Conservation (phyloP, 148 eudicot genomes). For the Bassia scoparia region DNA sequence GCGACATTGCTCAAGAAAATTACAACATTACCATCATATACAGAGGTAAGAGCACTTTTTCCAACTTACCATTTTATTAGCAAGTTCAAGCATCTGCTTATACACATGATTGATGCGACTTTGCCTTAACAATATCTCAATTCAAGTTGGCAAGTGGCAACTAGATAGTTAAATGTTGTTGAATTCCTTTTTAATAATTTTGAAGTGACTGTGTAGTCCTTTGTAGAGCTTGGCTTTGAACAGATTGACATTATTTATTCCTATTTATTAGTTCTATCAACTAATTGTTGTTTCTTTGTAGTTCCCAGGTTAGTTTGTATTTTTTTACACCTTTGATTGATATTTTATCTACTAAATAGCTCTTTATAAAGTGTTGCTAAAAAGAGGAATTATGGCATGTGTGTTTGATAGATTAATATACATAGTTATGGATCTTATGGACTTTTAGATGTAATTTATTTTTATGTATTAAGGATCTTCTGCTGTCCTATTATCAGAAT, state of each 20-base stretch:
- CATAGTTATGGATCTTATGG: not conserved
- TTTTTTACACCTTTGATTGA: no score
- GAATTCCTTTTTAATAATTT: not conserved
- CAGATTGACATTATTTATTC: not conserved
- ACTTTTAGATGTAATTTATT: not conserved
- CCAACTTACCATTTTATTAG: not conserved
- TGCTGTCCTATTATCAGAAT: not conserved
- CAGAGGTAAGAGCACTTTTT: constrained; percentile 58
- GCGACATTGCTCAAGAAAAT: constrained; percentile 87
- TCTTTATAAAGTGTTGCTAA: not conserved
- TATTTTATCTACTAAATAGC: no score
- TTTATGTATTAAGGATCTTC: not conserved
- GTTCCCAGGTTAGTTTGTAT: not conserved
- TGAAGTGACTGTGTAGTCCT: not conserved
- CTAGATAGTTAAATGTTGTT: not conserved
- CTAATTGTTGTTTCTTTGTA: not conserved
- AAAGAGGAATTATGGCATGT: not conserved
- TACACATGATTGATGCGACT: not conserved
- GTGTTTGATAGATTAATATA: not conserved
- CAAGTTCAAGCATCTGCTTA: not conserved
- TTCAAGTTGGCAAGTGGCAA: not conserved
- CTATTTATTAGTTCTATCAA: not conserved
- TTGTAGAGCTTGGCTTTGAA: not conserved
- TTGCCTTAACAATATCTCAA: not conserved
- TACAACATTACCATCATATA: constrained; percentile 67